Percentiles rank a stretch among this genome's conserved stretches.
Evolutionary conservation across 2,329 filamentous ascomycete genomes (phyloP).

Genomic region (Colletotrichum somersetense): DNA sequence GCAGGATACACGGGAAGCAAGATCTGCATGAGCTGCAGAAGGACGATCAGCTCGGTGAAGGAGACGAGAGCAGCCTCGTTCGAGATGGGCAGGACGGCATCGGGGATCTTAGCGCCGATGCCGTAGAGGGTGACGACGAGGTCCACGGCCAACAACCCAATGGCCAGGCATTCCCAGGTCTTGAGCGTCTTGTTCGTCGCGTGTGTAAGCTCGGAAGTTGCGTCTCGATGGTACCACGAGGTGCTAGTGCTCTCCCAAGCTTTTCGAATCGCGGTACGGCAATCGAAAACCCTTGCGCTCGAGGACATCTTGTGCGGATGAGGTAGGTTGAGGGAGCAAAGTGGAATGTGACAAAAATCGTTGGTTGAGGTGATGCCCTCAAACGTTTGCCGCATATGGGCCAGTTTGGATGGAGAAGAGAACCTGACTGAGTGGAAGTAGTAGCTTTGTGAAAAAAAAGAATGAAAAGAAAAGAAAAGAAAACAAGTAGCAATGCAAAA

Average conservation of each 20-base stretch:
- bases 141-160: not conserved
- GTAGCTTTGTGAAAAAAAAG: too few species aligned
- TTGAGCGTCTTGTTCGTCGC: not conserved
- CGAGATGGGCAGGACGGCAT: constrained; percentile 1
- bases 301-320: not conserved
- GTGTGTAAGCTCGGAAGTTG: not conserved
- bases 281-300: not conserved
- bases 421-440: not conserved
- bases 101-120: constrained; percentile 10
- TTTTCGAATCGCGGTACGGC: not conserved
- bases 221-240: too few species aligned
- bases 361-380: not conserved
- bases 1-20: constrained; percentile 12
- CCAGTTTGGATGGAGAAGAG: not conserved
- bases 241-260: not conserved
- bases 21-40: constrained; percentile 22
- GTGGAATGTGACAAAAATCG: not conserved
- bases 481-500: not conserved
- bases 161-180: constrained; percentile 17
- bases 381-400: too few species aligned
- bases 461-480: too few species aligned
- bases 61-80: not conserved
- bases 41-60: constrained; percentile 21
- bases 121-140: constrained; percentile 28
- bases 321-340: not conserved